Evolutionary conservation across 768 basidiomycete species (phyloP).

Genomic region (Boletus rubescentipes): DNA sequence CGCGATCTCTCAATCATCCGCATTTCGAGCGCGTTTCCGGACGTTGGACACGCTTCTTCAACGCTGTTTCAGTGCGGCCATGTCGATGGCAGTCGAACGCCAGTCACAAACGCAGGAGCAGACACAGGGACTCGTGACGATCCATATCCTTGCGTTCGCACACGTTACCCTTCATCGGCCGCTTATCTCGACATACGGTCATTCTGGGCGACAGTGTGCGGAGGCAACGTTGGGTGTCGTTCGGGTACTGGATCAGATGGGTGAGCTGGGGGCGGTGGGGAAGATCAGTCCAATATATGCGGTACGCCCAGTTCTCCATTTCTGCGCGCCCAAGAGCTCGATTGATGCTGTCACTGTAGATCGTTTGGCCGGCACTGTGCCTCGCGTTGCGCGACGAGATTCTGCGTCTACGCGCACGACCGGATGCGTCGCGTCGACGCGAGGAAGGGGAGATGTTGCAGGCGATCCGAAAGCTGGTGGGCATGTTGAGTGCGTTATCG

Average conservation of each 20-base stretch:
- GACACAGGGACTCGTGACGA: constrained; percentile 9
- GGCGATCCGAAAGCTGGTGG: constrained; percentile 18
- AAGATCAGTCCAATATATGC: constrained; percentile 19
- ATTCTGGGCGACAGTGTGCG: constrained; percentile 16
- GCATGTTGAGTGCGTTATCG: constrained; percentile 17
- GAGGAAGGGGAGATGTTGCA: constrained; percentile 13
- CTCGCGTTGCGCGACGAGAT: constrained; percentile 25
- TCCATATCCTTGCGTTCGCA: constrained; percentile 28
- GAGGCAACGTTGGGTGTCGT: constrained; percentile 17
- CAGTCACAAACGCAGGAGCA: neutral
- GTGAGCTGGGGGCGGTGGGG: constrained; percentile 1
- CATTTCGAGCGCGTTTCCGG: constrained; percentile 44
- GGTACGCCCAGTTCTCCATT: neutral
- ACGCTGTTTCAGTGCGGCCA: constrained; percentile 14
- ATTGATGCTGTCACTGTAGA: constrained; percentile 8
- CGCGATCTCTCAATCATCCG: constrained; percentile 40
- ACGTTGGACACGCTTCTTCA: constrained; percentile 48
- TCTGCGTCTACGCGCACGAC: constrained; percentile 13
- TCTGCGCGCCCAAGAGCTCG: neutral
- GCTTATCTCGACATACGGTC: constrained; percentile 11
- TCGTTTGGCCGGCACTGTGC: constrained; percentile 24
- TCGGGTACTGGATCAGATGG: constrained; percentile 13
- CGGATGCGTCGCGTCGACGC: constrained; percentile 1
- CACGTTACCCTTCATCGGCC: constrained; percentile 23
- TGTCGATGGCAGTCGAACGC: constrained; percentile 1